These are phyloP conservation scores for Plectosphaerella sp. DNA, from an alignment of 2,329 filamentous ascomycete genomes.

Conservation along the genomic window DNA sequence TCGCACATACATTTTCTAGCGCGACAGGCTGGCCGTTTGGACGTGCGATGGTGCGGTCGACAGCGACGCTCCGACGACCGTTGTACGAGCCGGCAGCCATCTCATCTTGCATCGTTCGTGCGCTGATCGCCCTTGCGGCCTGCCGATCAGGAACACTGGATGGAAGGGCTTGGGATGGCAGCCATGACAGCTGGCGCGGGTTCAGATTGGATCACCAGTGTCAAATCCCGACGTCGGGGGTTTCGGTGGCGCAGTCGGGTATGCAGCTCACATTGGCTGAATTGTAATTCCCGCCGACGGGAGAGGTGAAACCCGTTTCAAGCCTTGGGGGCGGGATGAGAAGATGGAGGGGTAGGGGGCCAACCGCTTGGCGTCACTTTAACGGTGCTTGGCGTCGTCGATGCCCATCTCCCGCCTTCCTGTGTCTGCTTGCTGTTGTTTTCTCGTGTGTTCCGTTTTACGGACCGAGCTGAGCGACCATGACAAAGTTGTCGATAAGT, in stretches of 20 bases:
- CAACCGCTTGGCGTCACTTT: not conserved
- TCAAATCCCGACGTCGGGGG: not conserved
- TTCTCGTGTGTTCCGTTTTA: too few relatives aligned
- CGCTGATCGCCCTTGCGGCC: not conserved
- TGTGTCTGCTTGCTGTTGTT: too few relatives aligned
- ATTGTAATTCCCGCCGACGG: not conserved
- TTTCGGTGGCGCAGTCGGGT: not conserved
- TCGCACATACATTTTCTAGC: too few relatives aligned
- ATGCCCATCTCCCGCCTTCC: too few relatives aligned
- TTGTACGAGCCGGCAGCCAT: not conserved
- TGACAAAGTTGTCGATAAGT: too few relatives aligned
- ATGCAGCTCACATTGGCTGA: not conserved
- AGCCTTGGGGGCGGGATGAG: not conserved
- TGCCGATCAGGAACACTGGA: not conserved
- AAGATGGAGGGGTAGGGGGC: not conserved
- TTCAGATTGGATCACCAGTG: not conserved
- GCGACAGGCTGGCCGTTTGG: too few relatives aligned
- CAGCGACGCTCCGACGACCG: not conserved
- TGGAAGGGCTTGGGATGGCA: not conserved
- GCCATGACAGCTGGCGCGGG: not conserved
- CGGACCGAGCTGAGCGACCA: too few relatives aligned
- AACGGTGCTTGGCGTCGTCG: not conserved
- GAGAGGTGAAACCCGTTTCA: conserved; percentile 1
- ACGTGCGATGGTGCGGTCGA: too few relatives aligned
- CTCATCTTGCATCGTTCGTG: not conserved